Evolutionary conservation across 208 protist genomes (phyloP), one percentile per base, ranked within the genome.

Genomic region (Phytomonas serpens): DNA sequence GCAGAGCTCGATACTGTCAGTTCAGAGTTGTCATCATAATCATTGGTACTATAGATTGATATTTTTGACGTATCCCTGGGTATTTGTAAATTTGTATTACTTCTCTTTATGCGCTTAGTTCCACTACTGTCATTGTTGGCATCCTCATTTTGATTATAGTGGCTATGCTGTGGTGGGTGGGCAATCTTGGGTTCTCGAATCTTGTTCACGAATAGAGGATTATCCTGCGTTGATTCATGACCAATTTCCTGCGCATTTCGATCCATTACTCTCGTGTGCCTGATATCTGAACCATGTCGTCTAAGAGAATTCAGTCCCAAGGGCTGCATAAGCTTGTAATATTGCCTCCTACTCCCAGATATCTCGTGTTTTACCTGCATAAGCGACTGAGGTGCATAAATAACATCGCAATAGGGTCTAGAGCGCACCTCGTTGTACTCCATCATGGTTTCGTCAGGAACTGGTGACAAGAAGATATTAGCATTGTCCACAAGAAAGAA

Each of bases 371-470:
- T 88, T 47, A 92, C 82, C 69, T 76, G 69, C 4, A 78, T 76
- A 29, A 94, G 76, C 33, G 79, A 90, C 57, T 90, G 64, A 14
- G 89, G 86, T 7, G 64, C 67, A 29, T 69, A 74, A 32, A 94
- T 77, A 65, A 93, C 79, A 27, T 75, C 84, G 61, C 69, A 66
- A 63, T 94, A 94, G 10, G 85, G 77, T 4, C 78, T 84, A 29
- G 83, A 83, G 29, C 82, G 85, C 37, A 87, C 80, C n/a, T 83
- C 86, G 69, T 91, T 86, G 76, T 88, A 92, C 80, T 93, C 85
- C 89, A 94, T 92, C 33, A 93, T 85, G 31, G 89, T 92, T 16
- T 79, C 71, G 10, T 82, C 77, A 32, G 77, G 77, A 63, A 94
- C 87, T 0, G 84, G 81, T 13, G 67, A 68, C 37, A 94, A 73